Base-by-base conservation (phyloP, 2,329 filamentous ascomycete genomes). In the Myriosclerotinia scirpicola region DNA sequence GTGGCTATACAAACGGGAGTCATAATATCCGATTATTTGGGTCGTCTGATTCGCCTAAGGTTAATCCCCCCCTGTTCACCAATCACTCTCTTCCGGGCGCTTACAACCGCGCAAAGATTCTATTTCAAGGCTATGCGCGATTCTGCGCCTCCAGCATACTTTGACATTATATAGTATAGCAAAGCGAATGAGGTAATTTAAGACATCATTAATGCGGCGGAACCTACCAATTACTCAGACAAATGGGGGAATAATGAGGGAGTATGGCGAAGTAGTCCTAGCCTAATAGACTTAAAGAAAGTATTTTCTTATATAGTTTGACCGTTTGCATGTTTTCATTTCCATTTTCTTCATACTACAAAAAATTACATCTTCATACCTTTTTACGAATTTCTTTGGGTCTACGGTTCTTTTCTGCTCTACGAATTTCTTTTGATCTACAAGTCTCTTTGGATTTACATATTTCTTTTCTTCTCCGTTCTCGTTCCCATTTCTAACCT, bases 41-140 rank as follows among this genome's bases (percentile, higher is more conserved):
- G 40, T 46, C 55, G 40, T 22, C 22, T 58, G 40, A 20, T 40
- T 58, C 55, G 55, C 40, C 42, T 50, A 50, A 48, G 2, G 22
- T 11, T 2, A 6, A 34, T 34, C 5, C 6, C 30, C 30, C 6
- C 12, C 26, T 46, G 26, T 46, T 46, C 40, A 46, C 22, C 55
- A 58, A 44, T 46, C 2, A 46, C 3, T n/a, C 40, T 26, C 42
- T 36, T 8, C 30, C n/a, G 5, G 17, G 63, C 44, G 42, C 63
- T 65, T 58, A 65, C 63, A 59, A 12, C 34, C 44, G 54, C 62
- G 42, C 62, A 15, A 50, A 34, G n/a, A 12, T n/a, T 42, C 63
- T 59, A 65, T 59, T 65, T 65, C 15, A 38, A 26, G 63, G 5
- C 20, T 15, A 44, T 38, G 17, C 34, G 30, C 11, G 14, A 5